Evolutionary conservation across 805 yeast species (phyloP).

Genomic region (Candida schatavii): DNA sequence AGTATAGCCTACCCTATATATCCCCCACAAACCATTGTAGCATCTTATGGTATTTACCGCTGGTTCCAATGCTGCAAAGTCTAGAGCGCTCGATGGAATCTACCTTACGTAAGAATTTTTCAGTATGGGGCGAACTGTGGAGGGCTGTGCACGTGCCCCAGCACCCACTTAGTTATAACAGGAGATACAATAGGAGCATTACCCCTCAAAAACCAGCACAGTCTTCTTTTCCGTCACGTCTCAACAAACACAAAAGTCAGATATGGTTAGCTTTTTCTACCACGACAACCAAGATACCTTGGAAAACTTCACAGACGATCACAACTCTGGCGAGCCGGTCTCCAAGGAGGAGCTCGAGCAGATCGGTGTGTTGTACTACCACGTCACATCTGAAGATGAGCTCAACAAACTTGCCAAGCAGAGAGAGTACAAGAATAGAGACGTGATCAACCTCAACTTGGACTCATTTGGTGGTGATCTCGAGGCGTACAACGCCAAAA

Average conservation of each 20-base stretch:
- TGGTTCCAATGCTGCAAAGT: no score
- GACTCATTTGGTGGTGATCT: slow-evolving; percentile 58
- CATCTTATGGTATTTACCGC: no score
- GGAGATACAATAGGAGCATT: no score
- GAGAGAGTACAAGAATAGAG: slow-evolving; percentile 79
- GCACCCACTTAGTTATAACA: no score
- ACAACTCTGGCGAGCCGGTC: slow-evolving; percentile 65
- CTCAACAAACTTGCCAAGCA: slow-evolving; percentile 67
- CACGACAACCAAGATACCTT: slow-evolving; percentile 59
- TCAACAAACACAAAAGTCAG: slow-evolving; percentile 2
- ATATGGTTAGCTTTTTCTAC: slow-evolving; percentile 50
- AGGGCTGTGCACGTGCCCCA: no score
- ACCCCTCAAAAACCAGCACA: no score
- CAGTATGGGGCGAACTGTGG: no score
- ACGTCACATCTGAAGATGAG: slow-evolving; percentile 46
- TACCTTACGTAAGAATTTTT: no score
- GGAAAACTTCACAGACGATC: slow-evolving; percentile 63
- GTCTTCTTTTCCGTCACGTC: no score
- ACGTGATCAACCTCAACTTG: slow-evolving; percentile 59
- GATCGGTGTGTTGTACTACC: slow-evolving; percentile 68
- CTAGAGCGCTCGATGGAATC: no score
- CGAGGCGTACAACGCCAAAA: slow-evolving; percentile 56
- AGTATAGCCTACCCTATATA: no score
- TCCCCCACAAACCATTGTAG: no score
- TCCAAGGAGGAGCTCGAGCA: slow-evolving; percentile 45